Conservation (phyloP, 441 rosid genomes). For the Populus hybrid region DNA sequence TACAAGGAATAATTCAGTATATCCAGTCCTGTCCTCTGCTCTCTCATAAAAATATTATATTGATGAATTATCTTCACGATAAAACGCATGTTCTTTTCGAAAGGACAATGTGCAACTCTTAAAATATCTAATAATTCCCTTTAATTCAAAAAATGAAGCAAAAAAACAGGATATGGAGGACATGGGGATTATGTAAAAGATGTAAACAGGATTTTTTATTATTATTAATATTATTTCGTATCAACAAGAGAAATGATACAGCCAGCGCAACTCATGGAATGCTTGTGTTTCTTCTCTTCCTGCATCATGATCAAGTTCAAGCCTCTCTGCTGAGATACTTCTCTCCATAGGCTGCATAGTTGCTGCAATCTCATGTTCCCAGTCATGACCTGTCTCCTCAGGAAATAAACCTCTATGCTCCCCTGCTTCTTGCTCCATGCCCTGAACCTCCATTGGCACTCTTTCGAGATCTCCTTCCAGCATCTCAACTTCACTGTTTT, state of each 20-base stretch:
- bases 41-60: no score
- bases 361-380: background rate
- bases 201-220: background rate
- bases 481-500: background rate
- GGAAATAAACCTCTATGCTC: background rate
- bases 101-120: no score
- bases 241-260: background rate
- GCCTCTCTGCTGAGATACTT: background rate
- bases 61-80: no score
- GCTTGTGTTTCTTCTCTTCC: background rate
- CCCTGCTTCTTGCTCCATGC: background rate
- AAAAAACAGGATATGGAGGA: background rate
- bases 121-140: no score
- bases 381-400: background rate
- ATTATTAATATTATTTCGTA: background rate
- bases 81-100: no score
- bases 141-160: no score
- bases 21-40: no score
- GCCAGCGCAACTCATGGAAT: background rate
- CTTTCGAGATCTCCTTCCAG: background rate
- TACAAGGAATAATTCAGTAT: no score
- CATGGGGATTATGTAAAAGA: background rate
- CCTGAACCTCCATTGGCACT: background rate
- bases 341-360: no score
- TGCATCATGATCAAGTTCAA: background rate